phyloP scores from a whole-genome alignment of 225 moss, liverwort and hornwort genomes.

The Lunularia cruciata region DNA sequence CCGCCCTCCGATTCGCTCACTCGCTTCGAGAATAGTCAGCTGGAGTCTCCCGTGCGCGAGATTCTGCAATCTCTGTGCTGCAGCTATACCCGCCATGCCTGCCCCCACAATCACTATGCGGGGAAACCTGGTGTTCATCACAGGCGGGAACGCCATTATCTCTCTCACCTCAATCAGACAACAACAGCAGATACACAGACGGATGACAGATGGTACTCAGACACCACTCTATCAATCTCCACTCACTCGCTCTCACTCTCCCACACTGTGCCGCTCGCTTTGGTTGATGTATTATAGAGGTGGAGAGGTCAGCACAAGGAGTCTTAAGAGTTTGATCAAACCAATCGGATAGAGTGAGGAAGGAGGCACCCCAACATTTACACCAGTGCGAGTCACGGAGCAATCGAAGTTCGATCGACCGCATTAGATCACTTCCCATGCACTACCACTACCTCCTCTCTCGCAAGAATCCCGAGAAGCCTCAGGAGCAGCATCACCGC shows the following conservation, averaged over 20 bases:
- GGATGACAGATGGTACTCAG: too few species aligned
- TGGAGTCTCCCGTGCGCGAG: constrained; percentile 3
- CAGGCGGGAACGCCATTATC: constrained; percentile 5
- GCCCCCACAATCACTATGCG: constrained; percentile 42
- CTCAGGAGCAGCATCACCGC: too few species aligned
- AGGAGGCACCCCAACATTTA: not conserved
- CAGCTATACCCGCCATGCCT: constrained; percentile 43
- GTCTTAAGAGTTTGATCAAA: not conserved
- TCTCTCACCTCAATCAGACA: too few species aligned
- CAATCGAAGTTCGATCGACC: too few species aligned
- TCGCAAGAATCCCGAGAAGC: too few species aligned
- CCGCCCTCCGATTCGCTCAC: constrained; percentile 41
- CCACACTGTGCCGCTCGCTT: too few species aligned
- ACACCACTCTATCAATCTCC: too few species aligned
- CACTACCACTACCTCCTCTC: not conserved
- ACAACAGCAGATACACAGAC: too few species aligned
- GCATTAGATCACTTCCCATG: not conserved
- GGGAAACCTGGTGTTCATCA: constrained; percentile 11
- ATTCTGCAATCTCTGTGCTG: constrained; percentile 33
- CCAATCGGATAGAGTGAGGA: not conserved
- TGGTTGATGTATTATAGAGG: too few species aligned
- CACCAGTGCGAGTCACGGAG: not conserved
- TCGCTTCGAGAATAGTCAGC: constrained; percentile 41
- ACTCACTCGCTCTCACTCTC: too few species aligned
- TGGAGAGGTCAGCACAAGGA: not conserved